These are phyloP conservation scores for Gnaphalium uliginosum DNA, from an alignment of 129 eudicot species.

Conservation along the genomic window DNA sequence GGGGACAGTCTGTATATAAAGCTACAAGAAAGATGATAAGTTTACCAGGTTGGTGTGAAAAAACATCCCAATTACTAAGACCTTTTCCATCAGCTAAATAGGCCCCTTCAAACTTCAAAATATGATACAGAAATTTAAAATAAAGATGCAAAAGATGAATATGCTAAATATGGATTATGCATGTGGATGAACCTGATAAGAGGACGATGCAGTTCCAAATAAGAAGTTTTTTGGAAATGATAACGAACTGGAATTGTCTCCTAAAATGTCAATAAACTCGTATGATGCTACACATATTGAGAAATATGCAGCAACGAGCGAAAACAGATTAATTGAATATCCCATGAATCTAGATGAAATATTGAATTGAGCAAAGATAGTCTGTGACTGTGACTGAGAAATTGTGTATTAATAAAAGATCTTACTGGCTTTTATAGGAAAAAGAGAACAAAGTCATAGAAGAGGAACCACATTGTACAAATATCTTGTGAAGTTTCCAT, in stretches of 20 bases:
- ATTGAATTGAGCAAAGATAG: not conserved
- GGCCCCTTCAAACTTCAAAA: slow-evolving; percentile 78
- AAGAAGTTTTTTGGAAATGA: slow-evolving; percentile 59
- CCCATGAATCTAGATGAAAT: slow-evolving; percentile 22
- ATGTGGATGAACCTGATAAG: slow-evolving; percentile 60
- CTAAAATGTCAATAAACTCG: not conserved
- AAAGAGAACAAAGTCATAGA: not conserved
- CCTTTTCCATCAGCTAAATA: slow-evolving; percentile 75
- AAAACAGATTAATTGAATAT: not conserved
- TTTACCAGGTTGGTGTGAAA: slow-evolving; percentile 63
- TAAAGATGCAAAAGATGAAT: slow-evolving; percentile 23
- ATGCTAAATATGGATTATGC: slow-evolving; percentile 27
- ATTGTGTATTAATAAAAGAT: not conserved
- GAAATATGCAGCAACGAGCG: slow-evolving; percentile 11
- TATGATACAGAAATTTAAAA: not conserved
- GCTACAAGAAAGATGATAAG: not conserved
- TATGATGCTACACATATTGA: slow-evolving; percentile 13
- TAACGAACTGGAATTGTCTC: slow-evolving; percentile 24
- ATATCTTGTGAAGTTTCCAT: not conserved
- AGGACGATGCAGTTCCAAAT: slow-evolving; percentile 87
- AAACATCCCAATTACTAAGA: slow-evolving; percentile 78
- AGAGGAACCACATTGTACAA: no score
- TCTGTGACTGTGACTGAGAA: no score
- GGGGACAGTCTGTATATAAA: not conserved
- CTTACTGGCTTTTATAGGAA: not conserved